These are phyloP conservation scores for Ogataea parapolymorpha DNA, from an alignment of 805 yeast genomes.

Conservation along the genomic window DNA sequence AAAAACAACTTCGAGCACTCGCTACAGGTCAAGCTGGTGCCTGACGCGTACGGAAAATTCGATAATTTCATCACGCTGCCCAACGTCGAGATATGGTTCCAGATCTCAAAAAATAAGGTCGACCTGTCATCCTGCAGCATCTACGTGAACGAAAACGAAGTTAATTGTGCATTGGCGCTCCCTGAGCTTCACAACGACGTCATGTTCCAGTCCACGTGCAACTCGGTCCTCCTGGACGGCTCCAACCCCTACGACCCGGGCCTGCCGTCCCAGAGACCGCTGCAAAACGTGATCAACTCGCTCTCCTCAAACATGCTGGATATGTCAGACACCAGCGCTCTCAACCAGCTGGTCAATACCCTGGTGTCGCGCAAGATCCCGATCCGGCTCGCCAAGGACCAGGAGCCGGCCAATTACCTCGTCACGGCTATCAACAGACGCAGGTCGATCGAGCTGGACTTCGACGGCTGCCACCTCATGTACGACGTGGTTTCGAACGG, in stretches of 20 bases:
- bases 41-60: constrained; percentile 30
- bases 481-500: constrained; percentile 29
- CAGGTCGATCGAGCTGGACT: constrained; percentile 29
- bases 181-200: constrained; percentile 29
- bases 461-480: constrained; percentile 22
- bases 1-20: constrained; percentile 27
- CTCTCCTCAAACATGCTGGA: constrained; percentile 23
- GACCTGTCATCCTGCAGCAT: constrained; percentile 22
- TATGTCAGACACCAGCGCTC: constrained; percentile 16
- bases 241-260: constrained; percentile 14
- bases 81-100: constrained; percentile 32
- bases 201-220: constrained; percentile 30
- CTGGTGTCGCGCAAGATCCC: constrained; percentile 17
- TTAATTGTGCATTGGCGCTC: constrained; percentile 23
- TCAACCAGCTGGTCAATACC: constrained; percentile 15
- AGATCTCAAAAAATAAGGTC: constrained; percentile 20
- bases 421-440: constrained; percentile 24
- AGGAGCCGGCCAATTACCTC: constrained; percentile 16
- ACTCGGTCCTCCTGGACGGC: constrained; percentile 24
- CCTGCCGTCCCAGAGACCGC: constrained; percentile 17
- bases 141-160: constrained; percentile 29
- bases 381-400: constrained; percentile 9
- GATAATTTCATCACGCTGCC: constrained; percentile 26
- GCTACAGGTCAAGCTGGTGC: constrained; percentile 30
- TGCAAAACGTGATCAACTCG: constrained; percentile 22